These are phyloP conservation scores for Globisporangium abappressorium DNA, from an alignment of 352 stramenopile species.

Conservation along the genomic window DNA sequence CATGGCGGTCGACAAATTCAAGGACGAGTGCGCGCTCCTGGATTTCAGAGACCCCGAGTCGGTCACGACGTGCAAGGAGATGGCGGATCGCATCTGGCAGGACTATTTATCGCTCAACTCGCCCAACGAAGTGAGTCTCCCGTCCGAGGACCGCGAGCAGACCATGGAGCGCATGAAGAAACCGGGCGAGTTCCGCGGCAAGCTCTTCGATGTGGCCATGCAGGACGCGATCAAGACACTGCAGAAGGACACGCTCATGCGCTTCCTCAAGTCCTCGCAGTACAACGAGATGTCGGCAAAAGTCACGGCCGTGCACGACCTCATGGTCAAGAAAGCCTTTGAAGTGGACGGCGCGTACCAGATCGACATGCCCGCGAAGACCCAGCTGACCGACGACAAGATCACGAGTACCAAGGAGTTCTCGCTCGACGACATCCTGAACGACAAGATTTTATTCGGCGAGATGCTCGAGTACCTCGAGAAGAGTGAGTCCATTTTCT, in stretches of 20 bases:
- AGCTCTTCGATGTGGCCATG: constrained; percentile 81
- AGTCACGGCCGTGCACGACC: constrained; percentile 43
- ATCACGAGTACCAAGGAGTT: constrained; percentile 49
- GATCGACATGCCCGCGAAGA: constrained; percentile 55
- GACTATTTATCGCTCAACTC: constrained; percentile 83
- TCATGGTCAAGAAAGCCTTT: constrained; percentile 65
- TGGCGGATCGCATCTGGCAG: constrained; percentile 82
- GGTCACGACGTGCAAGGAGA: constrained; percentile 77
- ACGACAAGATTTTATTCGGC: constrained; percentile 77
- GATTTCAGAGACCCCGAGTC: constrained; percentile 80
- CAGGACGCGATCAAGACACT: constrained; percentile 84
- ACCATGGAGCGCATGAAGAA: constrained; percentile 85
- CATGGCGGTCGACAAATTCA: constrained; percentile 87
- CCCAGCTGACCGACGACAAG: constrained; percentile 57
- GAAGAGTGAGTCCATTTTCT: constrained; percentile 49
- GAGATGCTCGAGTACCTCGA: constrained; percentile 87
- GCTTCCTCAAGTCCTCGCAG: constrained; percentile 75
- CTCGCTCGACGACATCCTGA: constrained; percentile 78
- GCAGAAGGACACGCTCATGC: constrained; percentile 76
- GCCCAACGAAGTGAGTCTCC: constrained; percentile 79
- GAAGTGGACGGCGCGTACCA: constrained; percentile 68
- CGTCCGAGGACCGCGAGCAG: constrained; percentile 71
- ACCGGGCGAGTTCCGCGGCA: constrained; percentile 66
- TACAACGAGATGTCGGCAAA: constrained; percentile 77
- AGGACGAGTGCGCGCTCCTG: constrained; percentile 72